Evolutionary conservation across 2,329 filamentous ascomycete genomes (phyloP), one percentile per base, ranked within the genome.

Genomic region (Alternaria metachromatica): DNA sequence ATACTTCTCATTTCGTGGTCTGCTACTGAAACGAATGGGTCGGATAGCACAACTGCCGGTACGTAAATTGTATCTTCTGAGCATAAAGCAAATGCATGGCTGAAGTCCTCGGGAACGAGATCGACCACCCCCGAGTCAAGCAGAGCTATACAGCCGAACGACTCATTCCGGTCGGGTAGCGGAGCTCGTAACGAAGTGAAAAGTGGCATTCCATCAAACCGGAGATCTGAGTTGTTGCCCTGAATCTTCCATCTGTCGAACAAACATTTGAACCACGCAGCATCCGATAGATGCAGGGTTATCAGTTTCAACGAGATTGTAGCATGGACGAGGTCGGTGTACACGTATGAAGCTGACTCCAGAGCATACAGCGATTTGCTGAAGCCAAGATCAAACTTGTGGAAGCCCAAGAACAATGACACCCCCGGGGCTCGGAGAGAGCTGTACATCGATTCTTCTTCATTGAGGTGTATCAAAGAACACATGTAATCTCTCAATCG

Each of bases 41-140:
- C 44, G 11, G 44, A 46, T 15, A 46, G 20, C 5, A 46, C 44
- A 13, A 46, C 44, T 21, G 37, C 41, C 18, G 33, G 30, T 13
- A 63, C 56, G 33, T 63, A 63, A 1, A 63, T 60, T 12, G 56
- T 59, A 41, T 63, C 61, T 9, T 50, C 56, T 23, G 45, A 41
- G 11, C 55, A 18, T n/a, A 63, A 1, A 9, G 61, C 61, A 6
- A 63, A 23, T n/a, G 54, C 49, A 15, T 44, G 48, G 10, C 21
- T 15, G 5, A 63, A 46, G 33, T 30, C 21, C 2, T 33, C 33
- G 8, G 61, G 56, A n/a, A 6, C 30, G 25, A 63, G 58, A 41
- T 63, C 30, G 30, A 60, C 53, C 6, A 49, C 49, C 12, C 61
- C 61, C 13, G 61, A 55, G 9, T 63, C 61, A 25, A 63, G 43